A percentile compares a stretch with the other conserved stretches of the same genome.
These are phyloP conservation scores for Houttuynia cordata DNA, from an alignment of 164 flowering plant species.

Conservation along the genomic window DNA sequence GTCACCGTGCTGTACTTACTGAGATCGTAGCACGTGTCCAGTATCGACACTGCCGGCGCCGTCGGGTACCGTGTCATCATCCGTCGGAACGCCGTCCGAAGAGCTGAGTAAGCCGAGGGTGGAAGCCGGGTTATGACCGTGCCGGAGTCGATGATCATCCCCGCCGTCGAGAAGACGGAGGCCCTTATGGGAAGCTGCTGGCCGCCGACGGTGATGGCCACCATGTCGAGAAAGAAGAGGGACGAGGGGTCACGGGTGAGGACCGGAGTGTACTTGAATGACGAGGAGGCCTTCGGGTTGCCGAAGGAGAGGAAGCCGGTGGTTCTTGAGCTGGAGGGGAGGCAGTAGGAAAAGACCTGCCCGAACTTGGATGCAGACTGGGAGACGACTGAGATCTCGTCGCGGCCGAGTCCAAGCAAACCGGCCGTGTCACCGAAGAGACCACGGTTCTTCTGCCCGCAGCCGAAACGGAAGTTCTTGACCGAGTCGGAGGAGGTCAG, in stretches of 20 bases:
- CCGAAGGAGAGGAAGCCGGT: conserved; percentile 13
- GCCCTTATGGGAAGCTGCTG: neutral
- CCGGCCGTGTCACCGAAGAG: conserved; percentile 40
- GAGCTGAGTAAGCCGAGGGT: conserved; percentile 21
- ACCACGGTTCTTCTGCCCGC: conserved; percentile 48
- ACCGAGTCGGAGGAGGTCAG: conserved; percentile 18
- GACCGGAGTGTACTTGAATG: conserved; percentile 7
- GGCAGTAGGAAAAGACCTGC: conserved; percentile 15
- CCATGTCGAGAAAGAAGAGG: conserved; percentile 11
- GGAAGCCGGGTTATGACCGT: conserved; percentile 32
- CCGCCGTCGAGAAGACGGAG: conserved; percentile 1
- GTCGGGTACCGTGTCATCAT: conserved; percentile 14
- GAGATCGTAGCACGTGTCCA: conserved; percentile 10
- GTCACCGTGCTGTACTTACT: neutral
- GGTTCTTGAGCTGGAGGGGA: conserved; percentile 8
- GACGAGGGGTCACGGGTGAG: neutral
- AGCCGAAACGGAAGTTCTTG: conserved; percentile 30
- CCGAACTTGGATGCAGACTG: conserved; percentile 28
- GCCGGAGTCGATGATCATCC: conserved; percentile 37
- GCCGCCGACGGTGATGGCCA: conserved; percentile 8
- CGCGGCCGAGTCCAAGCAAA: conserved; percentile 39
- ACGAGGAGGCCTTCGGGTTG: neutral
- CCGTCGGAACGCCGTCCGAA: conserved; percentile 16
- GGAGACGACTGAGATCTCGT: conserved; percentile 23
- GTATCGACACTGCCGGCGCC: neutral